phyloP scores from a whole-genome alignment of 495 filamentous ascomycete species.

The Tuber brumale region DNA sequence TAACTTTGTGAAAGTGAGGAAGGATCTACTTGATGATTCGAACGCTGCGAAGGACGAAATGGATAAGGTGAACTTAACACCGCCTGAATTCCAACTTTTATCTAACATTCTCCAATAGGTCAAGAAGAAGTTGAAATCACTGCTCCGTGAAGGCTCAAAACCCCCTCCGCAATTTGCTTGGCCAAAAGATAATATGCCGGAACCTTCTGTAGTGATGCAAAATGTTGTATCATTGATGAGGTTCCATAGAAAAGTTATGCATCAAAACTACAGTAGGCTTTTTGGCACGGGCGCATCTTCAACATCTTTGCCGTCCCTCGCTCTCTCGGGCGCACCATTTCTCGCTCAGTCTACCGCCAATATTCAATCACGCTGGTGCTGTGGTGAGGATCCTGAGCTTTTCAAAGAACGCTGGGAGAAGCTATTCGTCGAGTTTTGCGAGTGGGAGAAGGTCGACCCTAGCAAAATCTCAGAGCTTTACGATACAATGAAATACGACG shows the following conservation, averaged over 20 bases:
- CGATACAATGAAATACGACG: constrained; percentile 99
- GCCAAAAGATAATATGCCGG: constrained; percentile 86
- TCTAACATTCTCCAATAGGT: constrained; percentile 47
- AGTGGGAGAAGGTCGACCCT: constrained; percentile 93
- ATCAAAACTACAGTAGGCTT: constrained; percentile 77
- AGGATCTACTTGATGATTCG: constrained; percentile 91
- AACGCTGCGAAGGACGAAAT: constrained; percentile 99
- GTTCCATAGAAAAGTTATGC: constrained; percentile 90
- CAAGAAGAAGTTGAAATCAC: constrained; percentile 93
- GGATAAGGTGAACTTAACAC: constrained; percentile 58
- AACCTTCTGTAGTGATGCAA: constrained; percentile 80
- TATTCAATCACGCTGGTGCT: constrained; percentile 92
- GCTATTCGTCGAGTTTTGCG: constrained; percentile 91
- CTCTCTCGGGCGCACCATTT: constrained; percentile 32
- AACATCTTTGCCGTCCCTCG: constrained; percentile 47
- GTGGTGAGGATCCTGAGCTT: constrained; percentile 85
- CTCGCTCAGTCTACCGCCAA: constrained; percentile 47
- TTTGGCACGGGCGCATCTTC: constrained; percentile 57
- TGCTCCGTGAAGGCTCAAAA: constrained; percentile 78
- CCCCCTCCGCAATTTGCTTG: constrained; percentile 93
- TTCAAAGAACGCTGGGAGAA: constrained; percentile 99
- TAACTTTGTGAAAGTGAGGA: constrained; percentile 78
- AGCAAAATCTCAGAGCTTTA: constrained; percentile 97
- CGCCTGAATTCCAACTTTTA: neutral
- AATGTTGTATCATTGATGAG: constrained; percentile 96